phyloP scores from a whole-genome alignment of 2,329 filamentous ascomycete genomes.

The Colletotrichum sp. region DNA sequence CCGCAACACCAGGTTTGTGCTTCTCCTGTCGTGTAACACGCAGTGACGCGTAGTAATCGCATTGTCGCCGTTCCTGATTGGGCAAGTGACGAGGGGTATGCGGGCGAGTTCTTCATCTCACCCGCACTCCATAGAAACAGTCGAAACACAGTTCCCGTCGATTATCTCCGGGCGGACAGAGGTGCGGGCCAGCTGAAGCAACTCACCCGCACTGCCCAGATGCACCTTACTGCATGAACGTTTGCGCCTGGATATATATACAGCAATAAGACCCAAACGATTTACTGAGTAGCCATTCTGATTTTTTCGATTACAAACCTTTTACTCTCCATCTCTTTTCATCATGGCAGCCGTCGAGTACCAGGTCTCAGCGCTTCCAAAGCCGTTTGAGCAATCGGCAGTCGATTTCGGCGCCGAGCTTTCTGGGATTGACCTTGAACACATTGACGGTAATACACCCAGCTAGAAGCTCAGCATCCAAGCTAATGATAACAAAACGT shows the following conservation, averaged over 20 bases:
- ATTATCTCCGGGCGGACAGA: neutral
- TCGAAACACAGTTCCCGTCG: neutral
- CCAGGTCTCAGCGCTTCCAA: neutral
- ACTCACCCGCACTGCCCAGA: neutral
- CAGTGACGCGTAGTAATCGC: neutral
- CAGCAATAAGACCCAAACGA: neutral
- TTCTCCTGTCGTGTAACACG: neutral
- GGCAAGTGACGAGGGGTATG: neutral
- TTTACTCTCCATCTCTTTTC: rapidly evolving
- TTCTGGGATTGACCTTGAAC: neutral
- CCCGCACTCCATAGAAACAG: neutral
- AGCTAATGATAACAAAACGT: neutral
- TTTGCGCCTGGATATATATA: neutral
- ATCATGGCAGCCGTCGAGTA: neutral
- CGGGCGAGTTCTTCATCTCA: neutral
- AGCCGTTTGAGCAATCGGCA: neutral
- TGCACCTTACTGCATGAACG: neutral
- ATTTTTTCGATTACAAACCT: neutral
- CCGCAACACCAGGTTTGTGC: neutral
- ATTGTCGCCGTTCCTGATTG: neutral
- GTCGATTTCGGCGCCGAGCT: neutral
- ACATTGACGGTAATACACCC: neutral
- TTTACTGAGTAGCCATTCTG: neutral
- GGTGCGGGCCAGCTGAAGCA: neutral
- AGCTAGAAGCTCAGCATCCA: neutral